Percentiles rank a stretch among this genome's conserved stretches.
These are phyloP conservation scores for Chytriomyces sp. DNA, from an alignment of 192 early-diverging fungal species.

Conservation along the genomic window DNA sequence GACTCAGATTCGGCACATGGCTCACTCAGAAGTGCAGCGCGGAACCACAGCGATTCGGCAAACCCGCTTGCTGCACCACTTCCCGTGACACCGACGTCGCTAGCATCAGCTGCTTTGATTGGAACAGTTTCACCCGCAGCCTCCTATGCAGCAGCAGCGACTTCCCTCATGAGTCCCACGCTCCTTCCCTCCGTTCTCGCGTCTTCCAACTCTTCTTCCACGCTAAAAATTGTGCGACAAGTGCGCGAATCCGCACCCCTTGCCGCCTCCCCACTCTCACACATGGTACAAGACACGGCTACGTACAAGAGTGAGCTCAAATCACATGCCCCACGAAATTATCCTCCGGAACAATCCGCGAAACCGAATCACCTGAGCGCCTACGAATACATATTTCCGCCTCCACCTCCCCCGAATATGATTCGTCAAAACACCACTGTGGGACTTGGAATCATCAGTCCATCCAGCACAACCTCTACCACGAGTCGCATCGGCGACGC, in stretches of 20 bases:
- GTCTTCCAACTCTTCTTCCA: not conserved
- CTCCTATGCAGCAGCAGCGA: too few relatives aligned
- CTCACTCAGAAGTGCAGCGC: too few relatives aligned
- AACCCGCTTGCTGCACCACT: not conserved
- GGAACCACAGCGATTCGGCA: too few relatives aligned
- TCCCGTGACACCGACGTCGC: not conserved
- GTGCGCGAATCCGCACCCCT: not conserved
- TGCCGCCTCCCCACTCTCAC: not conserved
- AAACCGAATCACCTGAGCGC: not conserved
- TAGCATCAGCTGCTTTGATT: not conserved
- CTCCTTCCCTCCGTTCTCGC: too few relatives aligned
- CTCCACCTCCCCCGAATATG: slow-evolving; percentile 7
- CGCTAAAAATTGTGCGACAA: slow-evolving; percentile 18
- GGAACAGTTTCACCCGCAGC: too few relatives aligned
- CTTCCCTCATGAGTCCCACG: not conserved
- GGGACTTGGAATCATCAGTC: not conserved
- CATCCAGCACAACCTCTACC: not conserved
- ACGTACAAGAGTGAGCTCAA: not conserved
- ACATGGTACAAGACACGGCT: slow-evolving; percentile 4
- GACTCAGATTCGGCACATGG: too few relatives aligned
- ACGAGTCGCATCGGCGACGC: not conserved
- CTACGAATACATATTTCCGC: slow-evolving; percentile 14
- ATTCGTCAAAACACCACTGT: slow-evolving; percentile 13
- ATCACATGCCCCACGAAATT: not conserved
- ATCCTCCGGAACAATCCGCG: too few relatives aligned